These are phyloP conservation scores for Penicillium subrubescens DNA, from an alignment of 495 filamentous ascomycete species.

Conservation along the genomic window DNA sequence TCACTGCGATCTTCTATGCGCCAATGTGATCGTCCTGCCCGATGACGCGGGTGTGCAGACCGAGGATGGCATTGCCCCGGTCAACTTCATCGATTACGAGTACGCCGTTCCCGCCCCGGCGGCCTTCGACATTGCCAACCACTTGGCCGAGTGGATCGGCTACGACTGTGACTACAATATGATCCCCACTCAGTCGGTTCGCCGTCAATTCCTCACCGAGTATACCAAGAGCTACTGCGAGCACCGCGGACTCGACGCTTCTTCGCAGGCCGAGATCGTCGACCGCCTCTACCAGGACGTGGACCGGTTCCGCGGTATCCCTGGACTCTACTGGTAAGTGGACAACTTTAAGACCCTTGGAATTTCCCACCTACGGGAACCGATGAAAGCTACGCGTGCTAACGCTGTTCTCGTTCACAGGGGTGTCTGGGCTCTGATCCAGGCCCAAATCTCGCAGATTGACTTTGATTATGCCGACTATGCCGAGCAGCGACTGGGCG, in stretches of 20 bases:
- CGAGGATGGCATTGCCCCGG: conserved; percentile 45
- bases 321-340: conserved; percentile 76
- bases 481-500: conserved; percentile 81
- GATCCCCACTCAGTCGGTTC: conserved; percentile 76
- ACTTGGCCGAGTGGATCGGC: conserved; percentile 98
- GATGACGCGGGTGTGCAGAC: conserved; percentile 32
- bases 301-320: conserved; percentile 84
- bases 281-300: conserved; percentile 73
- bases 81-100: conserved; percentile 98
- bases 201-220: conserved; percentile 78
- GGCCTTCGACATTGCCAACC: conserved; percentile 99
- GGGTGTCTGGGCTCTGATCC: conserved; percentile 97
- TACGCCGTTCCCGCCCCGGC: conserved; percentile 92
- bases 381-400: conserved; percentile 5
- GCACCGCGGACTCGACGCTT: conserved; percentile 37
- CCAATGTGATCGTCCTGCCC: conserved; percentile 90
- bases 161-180: conserved; percentile 90
- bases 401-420: conserved; percentile 40
- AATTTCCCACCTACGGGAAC: not conserved
- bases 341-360: not conserved
- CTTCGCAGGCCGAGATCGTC: conserved; percentile 62
- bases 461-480: conserved; percentile 97
- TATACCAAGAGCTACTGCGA: conserved; percentile 65
- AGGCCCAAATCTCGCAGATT: conserved; percentile 91
- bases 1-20: conserved; percentile 92